phyloP scores from a whole-genome alignment of 805 yeast genomes.

The Cyberlindnera euphorbiiphila region DNA sequence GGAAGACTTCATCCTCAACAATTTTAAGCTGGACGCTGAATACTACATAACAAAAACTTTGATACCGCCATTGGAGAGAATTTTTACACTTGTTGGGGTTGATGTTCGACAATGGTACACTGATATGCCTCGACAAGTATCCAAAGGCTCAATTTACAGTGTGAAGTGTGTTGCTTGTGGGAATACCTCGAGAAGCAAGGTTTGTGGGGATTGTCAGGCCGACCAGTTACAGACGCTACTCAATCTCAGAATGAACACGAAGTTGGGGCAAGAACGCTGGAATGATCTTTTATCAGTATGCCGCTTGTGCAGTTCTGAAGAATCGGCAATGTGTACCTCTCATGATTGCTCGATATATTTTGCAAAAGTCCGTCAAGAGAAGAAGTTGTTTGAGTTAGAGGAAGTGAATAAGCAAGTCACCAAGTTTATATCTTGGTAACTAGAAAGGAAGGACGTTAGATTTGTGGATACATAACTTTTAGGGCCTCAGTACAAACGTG shows the following conservation, averaged over 20 bases:
- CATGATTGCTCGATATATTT: constrained; percentile 64
- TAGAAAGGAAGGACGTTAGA: too few species aligned
- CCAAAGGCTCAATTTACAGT: constrained; percentile 27
- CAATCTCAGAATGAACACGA: constrained; percentile 29
- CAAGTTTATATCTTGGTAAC: constrained; percentile 13
- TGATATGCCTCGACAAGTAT: constrained; percentile 50
- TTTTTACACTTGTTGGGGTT: constrained; percentile 80
- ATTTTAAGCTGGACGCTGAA: constrained; percentile 62
- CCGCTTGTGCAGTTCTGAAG: constrained; percentile 33
- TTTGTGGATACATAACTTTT: too few species aligned
- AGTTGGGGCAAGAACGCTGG: constrained; percentile 28
- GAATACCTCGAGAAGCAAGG: constrained; percentile 12
- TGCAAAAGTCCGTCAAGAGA: constrained; percentile 42
- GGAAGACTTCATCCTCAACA: constrained; percentile 52
- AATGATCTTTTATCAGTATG: constrained; percentile 33
- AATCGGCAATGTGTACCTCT: constrained; percentile 47
- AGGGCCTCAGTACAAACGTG: constrained; percentile 37
- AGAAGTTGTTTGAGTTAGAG: constrained; percentile 26
- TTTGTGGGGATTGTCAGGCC: constrained; percentile 35
- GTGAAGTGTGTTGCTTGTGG: constrained; percentile 29
- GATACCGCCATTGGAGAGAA: constrained; percentile 85
- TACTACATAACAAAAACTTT: constrained; percentile 82
- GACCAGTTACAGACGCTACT: constrained; percentile 36
- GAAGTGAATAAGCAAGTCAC: constrained; percentile 6
- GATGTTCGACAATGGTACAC: constrained; percentile 73